These are phyloP conservation scores for Corchorus olitorius DNA, from an alignment of 345 rosid species.

Conservation along the genomic window DNA sequence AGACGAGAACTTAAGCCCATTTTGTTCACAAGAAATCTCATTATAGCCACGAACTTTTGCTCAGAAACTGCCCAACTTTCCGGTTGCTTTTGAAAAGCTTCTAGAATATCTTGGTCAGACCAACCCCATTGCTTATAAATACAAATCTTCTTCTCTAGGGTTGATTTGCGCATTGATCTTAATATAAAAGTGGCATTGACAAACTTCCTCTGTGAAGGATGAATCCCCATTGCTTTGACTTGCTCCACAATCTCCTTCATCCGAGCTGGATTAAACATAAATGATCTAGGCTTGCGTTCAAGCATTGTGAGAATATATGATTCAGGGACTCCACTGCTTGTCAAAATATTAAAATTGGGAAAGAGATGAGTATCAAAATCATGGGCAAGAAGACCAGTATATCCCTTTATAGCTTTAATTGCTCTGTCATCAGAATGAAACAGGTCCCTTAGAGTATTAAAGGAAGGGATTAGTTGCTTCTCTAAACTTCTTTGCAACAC, in stretches of 20 bases:
- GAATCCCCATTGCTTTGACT: conserved; percentile 27
- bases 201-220: conserved; percentile 19
- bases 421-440: conserved; percentile 17
- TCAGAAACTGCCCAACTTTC: conserved; percentile 15
- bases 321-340: conserved; percentile 24
- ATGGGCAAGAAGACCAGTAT: background rate
- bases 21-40: conserved; percentile 32
- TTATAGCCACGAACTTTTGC: conserved; percentile 19
- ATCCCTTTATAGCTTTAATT: background rate
- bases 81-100: conserved; percentile 20
- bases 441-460: conserved; percentile 1
- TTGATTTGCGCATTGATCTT: conserved; percentile 18
- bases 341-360: conserved; percentile 10
- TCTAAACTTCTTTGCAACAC: conserved; percentile 9
- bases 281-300: background rate
- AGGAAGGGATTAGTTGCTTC: conserved; percentile 12
- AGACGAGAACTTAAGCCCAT: conserved; percentile 15
- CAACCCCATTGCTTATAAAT: conserved; percentile 25
- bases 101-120: conserved; percentile 20
- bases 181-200: conserved; percentile 3
- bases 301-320: background rate
- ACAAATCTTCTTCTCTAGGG: conserved; percentile 27
- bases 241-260: conserved; percentile 21
- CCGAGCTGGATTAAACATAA: background rate
- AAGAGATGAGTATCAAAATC: background rate